A percentile compares a stretch with the other conserved stretches of the same genome.
These are phyloP conservation scores for Apostasia shenzhenica DNA, from an alignment of 106 monocot species.

Conservation along the genomic window DNA sequence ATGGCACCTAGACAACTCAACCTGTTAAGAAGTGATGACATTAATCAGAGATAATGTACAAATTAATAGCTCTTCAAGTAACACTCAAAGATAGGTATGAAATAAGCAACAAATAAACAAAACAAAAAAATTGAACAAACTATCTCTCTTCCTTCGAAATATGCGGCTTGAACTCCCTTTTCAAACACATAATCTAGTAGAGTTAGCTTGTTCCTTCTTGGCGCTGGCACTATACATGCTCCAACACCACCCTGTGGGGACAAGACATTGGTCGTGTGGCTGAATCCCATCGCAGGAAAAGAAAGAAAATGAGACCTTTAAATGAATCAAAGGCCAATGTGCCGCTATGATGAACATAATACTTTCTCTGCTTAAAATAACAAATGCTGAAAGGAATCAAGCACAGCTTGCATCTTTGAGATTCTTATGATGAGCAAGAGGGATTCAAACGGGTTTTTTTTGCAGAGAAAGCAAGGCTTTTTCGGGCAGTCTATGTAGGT, in stretches of 20 bases:
- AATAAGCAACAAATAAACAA: too few species aligned
- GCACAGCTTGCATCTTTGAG: too few species aligned
- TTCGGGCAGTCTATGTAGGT: slow-evolving; percentile 90
- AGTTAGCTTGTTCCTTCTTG: slow-evolving; percentile 34
- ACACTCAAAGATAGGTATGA: not conserved
- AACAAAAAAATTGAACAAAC: not conserved
- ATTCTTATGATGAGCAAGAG: too few species aligned
- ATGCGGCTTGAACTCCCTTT: slow-evolving; percentile 50
- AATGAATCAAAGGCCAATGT: too few species aligned
- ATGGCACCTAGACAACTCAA: too few species aligned
- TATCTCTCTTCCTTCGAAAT: slow-evolving; percentile 28
- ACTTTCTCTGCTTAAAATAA: too few species aligned
- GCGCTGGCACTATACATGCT: slow-evolving; percentile 49
- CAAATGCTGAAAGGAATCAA: too few species aligned
- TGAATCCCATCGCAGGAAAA: slow-evolving; percentile 6
- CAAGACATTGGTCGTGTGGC: slow-evolving; percentile 90
- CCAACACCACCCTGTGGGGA: slow-evolving; percentile 72
- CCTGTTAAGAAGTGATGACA: not conserved
- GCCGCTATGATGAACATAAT: too few species aligned
- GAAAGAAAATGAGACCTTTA: too few species aligned
- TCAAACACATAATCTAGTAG: slow-evolving; percentile 69
- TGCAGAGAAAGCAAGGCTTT: slow-evolving; percentile 92
- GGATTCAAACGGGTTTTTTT: slow-evolving; percentile 58
- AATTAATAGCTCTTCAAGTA: too few species aligned
- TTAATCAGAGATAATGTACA: not conserved